Percentiles rank a stretch among this genome's conserved stretches.
These are phyloP conservation scores for Erythrobasidium hasegawianum DNA, from an alignment of 1,284 basidiomycete species.

Conservation along the genomic window DNA sequence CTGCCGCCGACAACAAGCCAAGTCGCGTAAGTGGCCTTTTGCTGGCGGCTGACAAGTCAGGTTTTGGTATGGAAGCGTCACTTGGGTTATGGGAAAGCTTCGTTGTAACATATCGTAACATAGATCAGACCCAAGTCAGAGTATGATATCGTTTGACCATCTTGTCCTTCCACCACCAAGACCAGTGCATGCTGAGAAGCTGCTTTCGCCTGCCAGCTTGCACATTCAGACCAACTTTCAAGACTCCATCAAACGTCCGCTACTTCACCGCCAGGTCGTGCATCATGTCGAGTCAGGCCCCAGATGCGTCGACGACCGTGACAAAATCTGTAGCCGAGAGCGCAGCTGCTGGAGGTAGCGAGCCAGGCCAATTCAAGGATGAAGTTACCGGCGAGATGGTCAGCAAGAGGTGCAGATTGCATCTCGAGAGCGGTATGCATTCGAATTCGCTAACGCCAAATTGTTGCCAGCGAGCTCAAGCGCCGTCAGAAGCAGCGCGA, in stretches of 20 bases:
- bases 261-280: not conserved
- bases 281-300: slow-evolving; percentile 26
- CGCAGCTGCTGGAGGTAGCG: slow-evolving; percentile 8
- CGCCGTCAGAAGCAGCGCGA: slow-evolving; percentile 78
- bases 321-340: slow-evolving; percentile 24
- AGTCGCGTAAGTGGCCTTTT: no score
- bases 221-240: not conserved
- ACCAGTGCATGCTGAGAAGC: slow-evolving; percentile 2
- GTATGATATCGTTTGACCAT: no score
- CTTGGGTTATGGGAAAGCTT: no score
- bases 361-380: slow-evolving; percentile 55
- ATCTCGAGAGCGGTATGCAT: no score
- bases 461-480: slow-evolving; percentile 77
- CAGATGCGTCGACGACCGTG: slow-evolving; percentile 21
- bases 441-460: slow-evolving; percentile 40
- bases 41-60: no score
- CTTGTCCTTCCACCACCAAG: not conserved
- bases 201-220: not conserved
- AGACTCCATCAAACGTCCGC: not conserved
- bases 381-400: slow-evolving; percentile 89
- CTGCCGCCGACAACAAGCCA: no score
- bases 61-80: no score
- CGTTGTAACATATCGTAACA: no score
- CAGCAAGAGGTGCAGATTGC: slow-evolving; percentile 88
- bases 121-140: no score